Evolutionary conservation across 768 basidiomycete genomes (phyloP), one percentile per base, ranked within the genome.

Genomic region (Dacryopinax primogenitus): DNA sequence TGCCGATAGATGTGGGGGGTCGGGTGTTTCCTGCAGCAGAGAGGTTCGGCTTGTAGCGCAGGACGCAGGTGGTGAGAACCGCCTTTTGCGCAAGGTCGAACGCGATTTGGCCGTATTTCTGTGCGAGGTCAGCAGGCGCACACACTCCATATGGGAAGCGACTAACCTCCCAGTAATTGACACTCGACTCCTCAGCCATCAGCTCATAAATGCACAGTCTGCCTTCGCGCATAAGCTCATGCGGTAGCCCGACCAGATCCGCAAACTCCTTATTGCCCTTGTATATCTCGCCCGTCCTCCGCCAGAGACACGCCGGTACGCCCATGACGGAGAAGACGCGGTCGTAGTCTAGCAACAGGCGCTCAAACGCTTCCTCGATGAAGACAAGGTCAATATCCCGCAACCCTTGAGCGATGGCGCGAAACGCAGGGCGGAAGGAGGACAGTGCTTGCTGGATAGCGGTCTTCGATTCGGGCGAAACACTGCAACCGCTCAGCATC

Each of bases 261-360:
- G 92, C 86, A 73, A 99, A 97, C 76, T 95, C 93, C 64, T 91
- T 83, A 73, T 99, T 99, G 45, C 88, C 94, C 75, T 98, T 98
- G 80, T 97, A 98, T 68, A 98, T 98, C 77, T 98, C 94, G 34
- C 95, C 95, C 1, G 95, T 99, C 61, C 95, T 80, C 30, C 94
- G 81, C 95, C 95, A 98, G 4, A 97, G 81, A 69, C 95, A 99
- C 0, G 93, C 93, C 0, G 95, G 95, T 2, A 98, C 92, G 34
- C 92, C 93, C 87, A 99, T 97, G 0, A 91, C 92, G 63, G 87
- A 86, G 76, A 92, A 91, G 15, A 90, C 92, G 26, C 93, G 87
- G 73, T 97, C 95, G 68, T 97, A 97, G 72, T 96, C 93, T 23
- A 98, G 83, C 65, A 99, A 79, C 67, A 97, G 80, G 0, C 94